phyloP scores from a whole-genome alignment of 106 monocot species.

The Chionographis japonica region DNA sequence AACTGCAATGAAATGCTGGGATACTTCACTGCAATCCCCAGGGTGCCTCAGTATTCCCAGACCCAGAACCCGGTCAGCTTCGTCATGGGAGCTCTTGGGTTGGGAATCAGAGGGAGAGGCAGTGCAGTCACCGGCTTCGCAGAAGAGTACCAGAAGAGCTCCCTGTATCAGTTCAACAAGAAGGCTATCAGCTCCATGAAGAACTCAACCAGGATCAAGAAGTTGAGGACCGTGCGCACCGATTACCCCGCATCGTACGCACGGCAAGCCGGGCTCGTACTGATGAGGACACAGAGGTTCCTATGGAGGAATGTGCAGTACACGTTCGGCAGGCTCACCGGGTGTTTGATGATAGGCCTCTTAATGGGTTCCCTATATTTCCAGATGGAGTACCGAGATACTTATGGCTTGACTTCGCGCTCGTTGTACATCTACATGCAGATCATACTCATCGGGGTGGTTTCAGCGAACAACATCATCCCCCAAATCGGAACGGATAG shows the following conservation, averaged over 20 bases:
- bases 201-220: not conserved
- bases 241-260: not conserved
- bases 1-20: not conserved
- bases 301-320: conserved; percentile 6
- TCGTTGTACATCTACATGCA: conserved; percentile 20
- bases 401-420: conserved; percentile 4
- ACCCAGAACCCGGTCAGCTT: conserved; percentile 5
- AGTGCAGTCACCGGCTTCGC: not conserved
- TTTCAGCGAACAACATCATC: conserved; percentile 12
- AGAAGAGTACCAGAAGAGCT: not conserved
- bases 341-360: not conserved
- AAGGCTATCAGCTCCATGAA: not conserved
- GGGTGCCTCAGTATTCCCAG: not conserved
- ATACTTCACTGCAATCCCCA: conserved; percentile 2
- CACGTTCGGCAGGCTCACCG: not conserved
- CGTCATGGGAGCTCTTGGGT: conserved; percentile 2
- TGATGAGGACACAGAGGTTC: conserved; percentile 2
- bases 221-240: not conserved
- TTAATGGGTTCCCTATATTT: conserved; percentile 4
- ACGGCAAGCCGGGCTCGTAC: not conserved
- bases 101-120: conserved; percentile 3
- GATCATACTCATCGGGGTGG: conserved; percentile 12
- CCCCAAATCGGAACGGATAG: conserved; percentile 14
- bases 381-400: conserved; percentile 1
- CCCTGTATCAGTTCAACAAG: not conserved